Percentiles rank a stretch among this genome's conserved stretches.
Conservation (phyloP, 2,329 filamentous ascomycete genomes). For the Trichoderma breve region DNA sequence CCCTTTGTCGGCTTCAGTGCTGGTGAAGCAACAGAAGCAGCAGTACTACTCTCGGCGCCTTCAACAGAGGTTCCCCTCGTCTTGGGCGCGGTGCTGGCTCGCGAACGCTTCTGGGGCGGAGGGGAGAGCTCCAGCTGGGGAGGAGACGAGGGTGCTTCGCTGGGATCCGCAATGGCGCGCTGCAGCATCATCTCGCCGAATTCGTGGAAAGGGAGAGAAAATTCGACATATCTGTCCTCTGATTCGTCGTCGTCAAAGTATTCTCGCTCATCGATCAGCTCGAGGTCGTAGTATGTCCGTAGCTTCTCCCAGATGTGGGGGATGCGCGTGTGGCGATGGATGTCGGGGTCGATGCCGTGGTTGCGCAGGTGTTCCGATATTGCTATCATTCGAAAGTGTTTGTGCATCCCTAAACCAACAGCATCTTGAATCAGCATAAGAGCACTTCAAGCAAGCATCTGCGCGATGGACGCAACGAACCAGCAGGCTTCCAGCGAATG, state of each 20-base stretch:
- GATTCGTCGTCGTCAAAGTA: constrained; percentile 60
- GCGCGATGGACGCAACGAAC: constrained; percentile 42
- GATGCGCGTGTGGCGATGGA: constrained; percentile 77
- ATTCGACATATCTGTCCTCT: constrained; percentile 63
- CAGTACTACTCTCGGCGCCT: constrained; percentile 44
- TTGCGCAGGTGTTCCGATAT: constrained; percentile 78
- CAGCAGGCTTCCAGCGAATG: constrained; percentile 94
- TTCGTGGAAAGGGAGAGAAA: constrained; percentile 54
- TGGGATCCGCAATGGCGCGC: constrained; percentile 44
- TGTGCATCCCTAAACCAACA: constrained; percentile 67
- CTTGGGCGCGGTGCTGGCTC: constrained; percentile 36
- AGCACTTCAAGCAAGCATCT: not conserved
- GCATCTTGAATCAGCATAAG: not conserved
- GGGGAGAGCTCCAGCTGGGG: constrained; percentile 43
- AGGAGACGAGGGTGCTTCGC: constrained; percentile 49
- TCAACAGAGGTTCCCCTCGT: constrained; percentile 46
- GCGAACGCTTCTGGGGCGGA: constrained; percentile 45
- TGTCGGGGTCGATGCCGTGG: constrained; percentile 71
- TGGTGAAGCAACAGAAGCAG: constrained; percentile 40
- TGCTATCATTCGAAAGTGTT: constrained; percentile 87
- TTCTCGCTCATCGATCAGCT: constrained; percentile 82
- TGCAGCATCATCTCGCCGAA: constrained; percentile 49
- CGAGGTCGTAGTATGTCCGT: constrained; percentile 76
- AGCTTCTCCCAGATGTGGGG: constrained; percentile 92
- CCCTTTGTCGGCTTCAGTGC: constrained; percentile 40